Base-by-base conservation (phyloP, 495 filamentous ascomycete genomes). In the Penicillium antarcticum region DNA sequence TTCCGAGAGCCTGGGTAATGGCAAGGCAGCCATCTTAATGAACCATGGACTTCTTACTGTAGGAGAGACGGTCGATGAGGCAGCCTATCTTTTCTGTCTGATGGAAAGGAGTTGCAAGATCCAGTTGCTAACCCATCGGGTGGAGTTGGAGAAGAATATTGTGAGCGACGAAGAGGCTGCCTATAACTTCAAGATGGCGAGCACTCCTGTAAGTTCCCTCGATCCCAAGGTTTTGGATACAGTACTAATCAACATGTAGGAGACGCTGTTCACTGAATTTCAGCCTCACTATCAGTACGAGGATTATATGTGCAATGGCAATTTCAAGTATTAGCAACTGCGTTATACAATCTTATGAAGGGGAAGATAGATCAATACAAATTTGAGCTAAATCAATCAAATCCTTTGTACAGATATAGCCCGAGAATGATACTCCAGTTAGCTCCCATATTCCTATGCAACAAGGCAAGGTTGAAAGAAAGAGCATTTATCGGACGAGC, bases 1-100 rank as follows among this genome's bases (percentile, higher is more conserved):
- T 55, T 77, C 80, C 12, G 45, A 57, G 14, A 66, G 73, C 26
- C 65, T 84, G 1, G 80, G 78, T 0, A 55, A 57, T 19, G 72
- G 71, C 52, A 80, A 69, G 47, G 61, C 53, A 5, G 67, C 64
- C 8, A 76, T 82, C 13, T 67, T 84, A 21, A 65, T 73, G 61
- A 81, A 82, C 38, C 80, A 83, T 52, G 79, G 80, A 0, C 57
- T 83, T 13, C 52, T 83, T 18, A 80, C 76, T 0, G 77, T 76
- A 3, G 80, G 79, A 1, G 34, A 55, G 10, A 82, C 76, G 0
- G 76, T 81, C 0, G 80, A 82, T 62, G 80, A 81, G 57, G 79
- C 78, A 3, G 77, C 71, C 9, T 82, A 69, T 49, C 52, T 77
- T n/a, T 82, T 82, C 52, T 70, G 67, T 2, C 46, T 75, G n/a